These are phyloP conservation scores for Malus sieversii DNA, from an alignment of 306 rosid species.

Conservation along the genomic window DNA sequence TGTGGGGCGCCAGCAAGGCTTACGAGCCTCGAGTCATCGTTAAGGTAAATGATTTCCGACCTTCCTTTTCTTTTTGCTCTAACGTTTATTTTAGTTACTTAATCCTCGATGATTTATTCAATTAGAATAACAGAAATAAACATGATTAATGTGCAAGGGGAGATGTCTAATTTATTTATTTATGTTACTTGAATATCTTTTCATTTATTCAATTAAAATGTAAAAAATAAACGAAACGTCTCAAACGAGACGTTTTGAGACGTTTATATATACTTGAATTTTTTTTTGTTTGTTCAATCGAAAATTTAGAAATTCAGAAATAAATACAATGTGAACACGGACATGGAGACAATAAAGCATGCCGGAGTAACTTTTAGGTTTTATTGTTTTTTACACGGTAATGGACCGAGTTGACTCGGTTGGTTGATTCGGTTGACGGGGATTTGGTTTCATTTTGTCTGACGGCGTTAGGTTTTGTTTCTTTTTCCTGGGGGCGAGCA, in stretches of 20 bases:
- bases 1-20: slow-evolving; percentile 89
- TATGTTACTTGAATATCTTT: not conserved
- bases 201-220: too few relatives aligned
- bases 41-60: slow-evolving; percentile 34
- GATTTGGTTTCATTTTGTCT: not conserved
- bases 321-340: not conserved
- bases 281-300: too few relatives aligned
- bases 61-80: too few relatives aligned
- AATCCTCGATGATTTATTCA: too few relatives aligned
- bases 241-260: too few relatives aligned
- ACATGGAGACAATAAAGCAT: not conserved
- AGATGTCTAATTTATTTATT: too few relatives aligned
- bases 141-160: not conserved
- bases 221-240: too few relatives aligned
- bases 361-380: not conserved
- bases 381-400: not conserved
- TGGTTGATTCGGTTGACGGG: not conserved
- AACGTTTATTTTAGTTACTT: not conserved
- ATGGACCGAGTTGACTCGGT: not conserved
- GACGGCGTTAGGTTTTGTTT: not conserved
- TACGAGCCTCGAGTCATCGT: slow-evolving; percentile 46
- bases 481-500: slow-evolving; percentile 1
- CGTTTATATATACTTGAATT: too few relatives aligned
- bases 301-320: too few relatives aligned
- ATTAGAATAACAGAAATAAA: too few relatives aligned